These are phyloP conservation scores for Curvularia verruculosa DNA, from an alignment of 2,329 filamentous ascomycete species.

Conservation along the genomic window DNA sequence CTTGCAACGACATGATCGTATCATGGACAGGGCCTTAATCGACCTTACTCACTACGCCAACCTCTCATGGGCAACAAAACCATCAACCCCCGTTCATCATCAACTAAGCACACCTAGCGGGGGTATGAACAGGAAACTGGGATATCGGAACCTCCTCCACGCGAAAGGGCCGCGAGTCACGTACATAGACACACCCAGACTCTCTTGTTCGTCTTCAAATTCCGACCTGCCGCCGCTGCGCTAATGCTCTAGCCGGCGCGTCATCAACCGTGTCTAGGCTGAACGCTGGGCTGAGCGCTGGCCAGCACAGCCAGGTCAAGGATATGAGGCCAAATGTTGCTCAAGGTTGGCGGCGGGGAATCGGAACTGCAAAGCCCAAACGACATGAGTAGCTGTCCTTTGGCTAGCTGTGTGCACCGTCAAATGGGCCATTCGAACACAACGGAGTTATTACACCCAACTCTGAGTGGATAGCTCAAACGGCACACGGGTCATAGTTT, in stretches of 20 bases:
- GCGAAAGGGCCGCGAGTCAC: conserved; percentile 15
- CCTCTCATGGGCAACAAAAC: no score
- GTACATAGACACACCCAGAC: not conserved
- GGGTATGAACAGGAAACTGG: not conserved
- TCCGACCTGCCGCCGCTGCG: conserved; percentile 6
- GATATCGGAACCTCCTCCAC: conserved; percentile 18
- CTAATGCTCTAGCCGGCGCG: conserved; percentile 11
- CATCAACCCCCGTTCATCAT: not conserved
- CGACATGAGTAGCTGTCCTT: not conserved
- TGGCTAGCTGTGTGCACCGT: no score
- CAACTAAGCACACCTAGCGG: not conserved
- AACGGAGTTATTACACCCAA: conserved; percentile 4
- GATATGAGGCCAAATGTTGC: not conserved
- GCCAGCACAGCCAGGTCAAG: conserved; percentile 6
- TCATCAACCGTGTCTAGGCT: conserved; percentile 6
- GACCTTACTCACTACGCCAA: not conserved
- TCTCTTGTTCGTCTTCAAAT: not conserved
- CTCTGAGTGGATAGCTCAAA: not conserved
- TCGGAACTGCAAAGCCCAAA: conserved; percentile 11
- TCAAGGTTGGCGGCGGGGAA: conserved; percentile 9
- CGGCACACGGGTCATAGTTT: not conserved
- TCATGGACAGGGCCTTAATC: not conserved
- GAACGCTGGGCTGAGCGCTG: not conserved
- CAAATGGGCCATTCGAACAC: no score
- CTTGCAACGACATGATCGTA: not conserved